phyloP scores from a whole-genome alignment of 495 filamentous ascomycete species.

The Aspergillus sclerotiicarbonarius region DNA sequence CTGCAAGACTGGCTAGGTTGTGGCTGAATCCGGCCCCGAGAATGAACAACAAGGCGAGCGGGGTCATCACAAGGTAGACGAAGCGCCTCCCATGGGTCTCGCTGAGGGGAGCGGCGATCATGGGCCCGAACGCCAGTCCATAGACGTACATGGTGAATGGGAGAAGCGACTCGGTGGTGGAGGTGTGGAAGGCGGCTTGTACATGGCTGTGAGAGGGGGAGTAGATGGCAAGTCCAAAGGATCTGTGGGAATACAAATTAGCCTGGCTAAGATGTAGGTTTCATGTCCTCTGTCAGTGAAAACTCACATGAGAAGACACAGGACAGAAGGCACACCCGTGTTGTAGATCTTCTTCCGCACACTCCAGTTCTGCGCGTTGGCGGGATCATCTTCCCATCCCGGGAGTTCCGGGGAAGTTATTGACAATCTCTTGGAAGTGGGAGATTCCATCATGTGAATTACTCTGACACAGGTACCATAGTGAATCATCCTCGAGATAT shows the following conservation, averaged over 20 bases:
- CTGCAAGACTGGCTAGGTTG: constrained; percentile 52
- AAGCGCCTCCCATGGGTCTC: constrained; percentile 57
- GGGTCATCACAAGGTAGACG: constrained; percentile 52
- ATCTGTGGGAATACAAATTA: constrained; percentile 29
- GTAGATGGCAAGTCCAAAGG: constrained; percentile 54
- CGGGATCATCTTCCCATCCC: constrained; percentile 11
- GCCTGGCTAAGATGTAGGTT: background rate
- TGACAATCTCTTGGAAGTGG: no score
- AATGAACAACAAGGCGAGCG: constrained; percentile 58
- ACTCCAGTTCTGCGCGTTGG: constrained; percentile 29
- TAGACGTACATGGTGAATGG: constrained; percentile 56
- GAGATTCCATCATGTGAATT: no score
- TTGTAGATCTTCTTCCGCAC: constrained; percentile 18
- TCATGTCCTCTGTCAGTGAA: background rate
- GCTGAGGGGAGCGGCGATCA: constrained; percentile 58
- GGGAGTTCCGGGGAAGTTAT: no score
- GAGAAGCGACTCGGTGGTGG: constrained; percentile 51
- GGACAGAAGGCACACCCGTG: constrained; percentile 2
- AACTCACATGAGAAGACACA: constrained; percentile 18
- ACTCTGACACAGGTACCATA: no score
- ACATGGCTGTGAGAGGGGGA: constrained; percentile 45
- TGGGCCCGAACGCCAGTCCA: constrained; percentile 57
- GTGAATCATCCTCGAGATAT: no score
- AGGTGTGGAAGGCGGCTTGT: constrained; percentile 44
- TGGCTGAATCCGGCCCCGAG: constrained; percentile 59